Conservation (phyloP, 176 grass and related monocot species). For the Aegilops sharonensis region DNA sequence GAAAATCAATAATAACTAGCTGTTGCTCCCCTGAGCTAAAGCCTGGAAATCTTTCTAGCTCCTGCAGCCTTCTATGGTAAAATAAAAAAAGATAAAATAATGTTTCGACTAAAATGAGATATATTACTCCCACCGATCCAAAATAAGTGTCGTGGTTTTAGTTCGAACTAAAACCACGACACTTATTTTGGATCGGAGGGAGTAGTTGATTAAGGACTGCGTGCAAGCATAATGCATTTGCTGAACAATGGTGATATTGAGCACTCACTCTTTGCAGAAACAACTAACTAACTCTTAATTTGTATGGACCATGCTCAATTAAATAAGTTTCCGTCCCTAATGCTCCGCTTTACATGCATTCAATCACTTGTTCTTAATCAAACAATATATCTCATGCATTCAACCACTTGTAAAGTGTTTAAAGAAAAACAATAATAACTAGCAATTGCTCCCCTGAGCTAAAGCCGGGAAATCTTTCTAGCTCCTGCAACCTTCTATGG, state of each 20-base stretch:
- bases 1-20: slow-evolving; percentile 3
- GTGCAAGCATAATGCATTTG: slow-evolving; percentile 17
- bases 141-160: too few species aligned
- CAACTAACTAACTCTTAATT: neutral
- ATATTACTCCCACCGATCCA: too few species aligned
- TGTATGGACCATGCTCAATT: slow-evolving; percentile 14
- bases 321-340: neutral
- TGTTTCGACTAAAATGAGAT: neutral
- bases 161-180: too few species aligned
- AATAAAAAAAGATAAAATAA: neutral
- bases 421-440: slow-evolving; percentile 2
- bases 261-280: neutral
- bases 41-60: neutral
- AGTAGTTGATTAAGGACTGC: neutral
- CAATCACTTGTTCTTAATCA: slow-evolving; percentile 1
- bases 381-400: neutral
- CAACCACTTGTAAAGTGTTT: neutral
- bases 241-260: slow-evolving; percentile 18
- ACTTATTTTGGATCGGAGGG: too few species aligned
- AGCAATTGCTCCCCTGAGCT: neutral
- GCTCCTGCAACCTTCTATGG: slow-evolving; percentile 26
- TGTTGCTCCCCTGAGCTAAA: neutral
- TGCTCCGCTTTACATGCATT: neutral
- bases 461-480: neutral
- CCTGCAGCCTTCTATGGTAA: slow-evolving; percentile 26